Base-by-base conservation (phyloP, 805 yeast genomes). In the Alloascoidea africana region DNA sequence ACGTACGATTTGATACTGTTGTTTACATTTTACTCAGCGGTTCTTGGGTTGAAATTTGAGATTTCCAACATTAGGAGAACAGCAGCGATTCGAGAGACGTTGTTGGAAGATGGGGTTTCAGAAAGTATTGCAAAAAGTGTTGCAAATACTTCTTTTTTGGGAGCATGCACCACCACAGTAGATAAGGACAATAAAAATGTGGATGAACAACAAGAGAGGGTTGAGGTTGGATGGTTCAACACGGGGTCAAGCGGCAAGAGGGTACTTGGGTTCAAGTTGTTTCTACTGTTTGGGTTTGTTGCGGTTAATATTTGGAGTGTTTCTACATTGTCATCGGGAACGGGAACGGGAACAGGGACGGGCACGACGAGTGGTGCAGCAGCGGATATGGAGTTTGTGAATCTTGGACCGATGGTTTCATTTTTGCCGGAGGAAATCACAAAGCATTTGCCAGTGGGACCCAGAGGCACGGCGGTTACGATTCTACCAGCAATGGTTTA, bases 81-180 rank as follows among this genome's bases (percentile, higher is more conserved):
- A 35, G 75, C 83, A 41, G 72, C 74, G 39, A 70, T 86, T 52
- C 76, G 79, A 52, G 75, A 73, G 44, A 85, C 83, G 18, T 65
- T 89, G 44, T 91, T 87, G 61, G 98, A 89, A 54, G 98, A 89
- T 52, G 97, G 98, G 17, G 71, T 89, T 19, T 68, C 81, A 34
- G 72, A 74, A 32, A 55, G 63, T 35, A 80, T 81, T 23, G 96
- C 96, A 6, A 75, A 72, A 44, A 67, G 74, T 30, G 87, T 86
- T 27, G 74, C 76, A 14, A 65, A 51, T 34, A 43, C 50, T 27
- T 39, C 45, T 18, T n/a, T n/a, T n/a, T n/a, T n/a, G n/a, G n/a
- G n/a, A n/a, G n/a, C n/a, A n/a, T n/a, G n/a, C n/a, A n/a, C n/a
- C n/a, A n/a, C n/a, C n/a, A n/a, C n/a, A n/a, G n/a, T n/a, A n/a